A percentile compares a stretch with the other conserved stretches of the same genome.
These are phyloP conservation scores for Aureobasidium namibiae DNA, from an alignment of 2,329 filamentous ascomycete genomes.

Conservation along the genomic window DNA sequence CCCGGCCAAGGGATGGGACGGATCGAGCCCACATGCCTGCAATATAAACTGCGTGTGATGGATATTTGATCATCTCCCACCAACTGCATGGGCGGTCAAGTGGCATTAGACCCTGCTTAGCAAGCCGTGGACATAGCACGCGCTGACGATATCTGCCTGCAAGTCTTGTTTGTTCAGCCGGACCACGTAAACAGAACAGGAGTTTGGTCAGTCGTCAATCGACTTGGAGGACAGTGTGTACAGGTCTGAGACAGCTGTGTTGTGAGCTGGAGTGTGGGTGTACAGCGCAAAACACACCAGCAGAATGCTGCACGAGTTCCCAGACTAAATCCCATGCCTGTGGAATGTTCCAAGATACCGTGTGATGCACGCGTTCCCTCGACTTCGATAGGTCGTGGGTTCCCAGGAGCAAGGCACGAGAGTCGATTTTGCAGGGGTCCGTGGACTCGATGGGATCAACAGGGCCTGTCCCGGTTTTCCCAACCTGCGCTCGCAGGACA, in stretches of 20 bases:
- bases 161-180: neutral
- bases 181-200: neutral
- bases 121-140: neutral
- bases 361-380: neutral
- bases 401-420: neutral
- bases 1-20: neutral
- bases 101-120: neutral
- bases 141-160: neutral
- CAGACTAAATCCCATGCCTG: neutral
- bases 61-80: neutral
- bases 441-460: neutral
- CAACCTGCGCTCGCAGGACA: neutral
- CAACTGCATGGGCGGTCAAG: neutral
- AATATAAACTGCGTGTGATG: neutral
- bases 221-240: neutral
- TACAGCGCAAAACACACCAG: neutral
- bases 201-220: neutral
- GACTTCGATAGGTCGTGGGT: neutral
- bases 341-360: neutral
- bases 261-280: neutral
- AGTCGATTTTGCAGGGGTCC: neutral
- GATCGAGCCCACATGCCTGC: slow-evolving; percentile 2
- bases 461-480: neutral
- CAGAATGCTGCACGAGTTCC: neutral
- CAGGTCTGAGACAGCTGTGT: neutral